A percentile compares a stretch with the other conserved stretches of the same genome.
These are phyloP conservation scores for Aspergillus pseudoviridinutans DNA, from an alignment of 2,329 filamentous ascomycete species.

Conservation along the genomic window DNA sequence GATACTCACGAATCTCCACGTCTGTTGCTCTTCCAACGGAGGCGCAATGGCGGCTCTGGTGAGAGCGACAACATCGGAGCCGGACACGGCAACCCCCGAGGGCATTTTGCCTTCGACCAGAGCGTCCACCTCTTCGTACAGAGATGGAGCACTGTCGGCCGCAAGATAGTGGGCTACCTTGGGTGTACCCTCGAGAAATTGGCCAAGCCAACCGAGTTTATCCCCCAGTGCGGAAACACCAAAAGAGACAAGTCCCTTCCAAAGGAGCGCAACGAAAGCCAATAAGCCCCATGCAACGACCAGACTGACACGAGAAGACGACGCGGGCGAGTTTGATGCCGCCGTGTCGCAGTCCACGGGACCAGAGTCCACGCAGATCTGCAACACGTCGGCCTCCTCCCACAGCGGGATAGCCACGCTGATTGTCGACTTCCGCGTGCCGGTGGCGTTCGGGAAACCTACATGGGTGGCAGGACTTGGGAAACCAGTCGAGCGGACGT, in stretches of 20 bases:
- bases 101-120: constrained; percentile 4
- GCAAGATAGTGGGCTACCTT: constrained; percentile 12
- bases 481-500: constrained; percentile 2
- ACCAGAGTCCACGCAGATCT: not conserved
- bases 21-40: constrained; percentile 4
- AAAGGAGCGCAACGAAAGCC: constrained; percentile 6
- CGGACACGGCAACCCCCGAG: not conserved
- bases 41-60: constrained; percentile 1
- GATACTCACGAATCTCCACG: constrained; percentile 2
- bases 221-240: constrained; percentile 15
- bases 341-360: not conserved
- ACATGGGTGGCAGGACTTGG: constrained; percentile 1
- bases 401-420: constrained; percentile 8
- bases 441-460: not conserved
- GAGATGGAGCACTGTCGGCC: constrained; percentile 3
- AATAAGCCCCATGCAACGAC: constrained; percentile 2
- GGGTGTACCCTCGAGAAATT: constrained; percentile 5
- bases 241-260: constrained; percentile 5
- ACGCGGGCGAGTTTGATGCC: constrained; percentile 6
- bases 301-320: not conserved
- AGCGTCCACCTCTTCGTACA: constrained; percentile 7
- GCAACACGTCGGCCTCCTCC: constrained; percentile 6
- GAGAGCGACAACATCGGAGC: not conserved
- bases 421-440: not conserved
- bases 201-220: not conserved